phyloP scores from a whole-genome alignment of 495 filamentous ascomycete genomes.

The Xylaria telfairii region DNA sequence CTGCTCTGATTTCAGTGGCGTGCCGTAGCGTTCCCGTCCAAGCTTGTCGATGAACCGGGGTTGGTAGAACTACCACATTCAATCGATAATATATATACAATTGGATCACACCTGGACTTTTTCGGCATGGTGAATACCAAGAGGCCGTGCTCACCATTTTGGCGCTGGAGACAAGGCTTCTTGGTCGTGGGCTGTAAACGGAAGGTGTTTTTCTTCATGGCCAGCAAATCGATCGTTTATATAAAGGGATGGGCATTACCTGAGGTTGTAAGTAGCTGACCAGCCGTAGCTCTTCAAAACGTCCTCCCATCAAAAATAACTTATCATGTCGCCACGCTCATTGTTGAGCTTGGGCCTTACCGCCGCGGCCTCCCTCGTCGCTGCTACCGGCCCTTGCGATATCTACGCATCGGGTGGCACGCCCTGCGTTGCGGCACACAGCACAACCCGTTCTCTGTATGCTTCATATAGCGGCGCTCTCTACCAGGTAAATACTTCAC shows the following conservation, averaged over 20 bases:
- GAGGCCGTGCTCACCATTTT: slow-evolving; percentile 8
- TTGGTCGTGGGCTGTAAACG: slow-evolving; percentile 2
- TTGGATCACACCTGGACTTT: background rate
- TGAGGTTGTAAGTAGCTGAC: background rate
- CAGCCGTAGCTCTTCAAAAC: background rate
- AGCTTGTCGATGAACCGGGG: background rate
- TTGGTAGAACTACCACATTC: background rate
- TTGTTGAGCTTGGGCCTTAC: slow-evolving; percentile 41
- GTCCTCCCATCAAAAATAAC: background rate
- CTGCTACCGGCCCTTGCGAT: slow-evolving; percentile 58
- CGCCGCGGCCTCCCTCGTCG: slow-evolving; percentile 47
- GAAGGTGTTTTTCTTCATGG: background rate
- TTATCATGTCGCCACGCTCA: background rate
- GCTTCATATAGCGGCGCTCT: slow-evolving; percentile 54
- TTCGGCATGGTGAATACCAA: slow-evolving; percentile 4
- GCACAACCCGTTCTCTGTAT: slow-evolving; percentile 44
- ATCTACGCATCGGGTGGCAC: slow-evolving; percentile 46
- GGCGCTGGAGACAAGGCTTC: background rate
- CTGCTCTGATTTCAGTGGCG: background rate
- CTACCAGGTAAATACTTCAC: slow-evolving; percentile 52
- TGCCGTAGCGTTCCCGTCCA: background rate
- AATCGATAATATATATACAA: background rate
- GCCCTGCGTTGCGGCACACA: slow-evolving; percentile 16
- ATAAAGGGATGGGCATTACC: slow-evolving; percentile 3
- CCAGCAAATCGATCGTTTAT: background rate